phyloP scores from a whole-genome alignment of 306 rosid genomes.

The Delonix regia region DNA sequence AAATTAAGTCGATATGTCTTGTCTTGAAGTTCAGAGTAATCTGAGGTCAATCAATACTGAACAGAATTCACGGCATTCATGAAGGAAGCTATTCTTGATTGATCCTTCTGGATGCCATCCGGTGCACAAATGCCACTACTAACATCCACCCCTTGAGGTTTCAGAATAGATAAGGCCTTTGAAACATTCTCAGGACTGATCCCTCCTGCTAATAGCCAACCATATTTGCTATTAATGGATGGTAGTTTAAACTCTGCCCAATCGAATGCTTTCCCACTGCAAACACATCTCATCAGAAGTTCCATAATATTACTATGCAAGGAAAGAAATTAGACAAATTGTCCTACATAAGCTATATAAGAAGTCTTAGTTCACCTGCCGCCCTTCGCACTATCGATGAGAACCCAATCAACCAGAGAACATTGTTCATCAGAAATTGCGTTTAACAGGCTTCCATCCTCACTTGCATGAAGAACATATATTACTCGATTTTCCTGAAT shows the following conservation, averaged over 20 bases:
- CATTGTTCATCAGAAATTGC: conserved; percentile 64
- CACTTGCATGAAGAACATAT: conserved; percentile 87
- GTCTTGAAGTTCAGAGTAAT: neutral
- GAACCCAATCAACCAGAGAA: conserved; percentile 81
- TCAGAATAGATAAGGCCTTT: conserved; percentile 68
- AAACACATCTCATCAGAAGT: conserved; percentile 31
- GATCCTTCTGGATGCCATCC: conserved; percentile 83
- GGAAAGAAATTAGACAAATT: conserved; percentile 1
- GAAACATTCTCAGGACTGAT: conserved; percentile 67
- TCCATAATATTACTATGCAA: conserved; percentile 7
- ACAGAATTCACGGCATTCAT: conserved; percentile 56
- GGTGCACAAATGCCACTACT: conserved; percentile 87
- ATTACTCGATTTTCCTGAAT: conserved; percentile 61
- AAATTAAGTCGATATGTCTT: neutral
- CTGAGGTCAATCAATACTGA: conserved; percentile 42
- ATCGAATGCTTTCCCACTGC: conserved; percentile 78
- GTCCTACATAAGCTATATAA: conserved; percentile 19
- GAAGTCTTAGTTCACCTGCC: conserved; percentile 63
- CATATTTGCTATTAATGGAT: conserved; percentile 69
- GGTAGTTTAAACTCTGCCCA: conserved; percentile 80
- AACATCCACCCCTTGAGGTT: conserved; percentile 86
- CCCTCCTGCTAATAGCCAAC: conserved; percentile 99
- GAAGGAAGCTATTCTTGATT: conserved; percentile 60
- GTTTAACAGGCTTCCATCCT: conserved; percentile 69
- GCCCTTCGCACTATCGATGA: conserved; percentile 82